Evolutionary conservation across 768 basidiomycete species (phyloP), one percentile per base, ranked within the genome.

Genomic region (Amanita exitialis): DNA sequence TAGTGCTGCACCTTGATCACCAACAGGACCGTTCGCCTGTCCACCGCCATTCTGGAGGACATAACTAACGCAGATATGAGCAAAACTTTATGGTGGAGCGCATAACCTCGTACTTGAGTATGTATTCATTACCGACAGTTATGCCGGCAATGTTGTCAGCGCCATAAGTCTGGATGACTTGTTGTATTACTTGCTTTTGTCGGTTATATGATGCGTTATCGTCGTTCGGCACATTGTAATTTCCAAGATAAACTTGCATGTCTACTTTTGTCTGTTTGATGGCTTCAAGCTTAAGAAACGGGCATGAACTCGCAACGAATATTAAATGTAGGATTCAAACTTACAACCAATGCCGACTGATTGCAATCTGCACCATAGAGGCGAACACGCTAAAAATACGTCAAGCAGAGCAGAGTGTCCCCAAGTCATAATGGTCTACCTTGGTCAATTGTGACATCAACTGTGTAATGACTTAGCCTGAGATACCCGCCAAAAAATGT

Each of bases 41-140:
- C 66, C 62, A 27, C 68, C 73, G 18, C 74, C 73, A 51, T 77
- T 72, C 1, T 58, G 66, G 27, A 61, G 78, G 37, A 90, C 62
- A 55, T 80, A 86, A 62, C 86, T 89, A 54, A 38, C 32, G 15
- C 6, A 30, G 20, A 28, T 25, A 42, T 43, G 56, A 52, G 49
- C 39, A 41, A 23, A 8, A 12, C 38, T 25, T 23, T 9, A 20
- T 13, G 21, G 23, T 32, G 7, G 41, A 1, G 18, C 36, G 37
- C n/a, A 39, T 16, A 37, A 6, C 30, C 45, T 68, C 75, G 3
- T 44, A 85, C 81, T 92, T 79, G 44, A 93, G 74, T 61, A 91
- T 88, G 62, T 79, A 90, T 66, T 95, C 92, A 62, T 96, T 95
- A 30, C 95, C 93, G 30, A 96, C 93, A 10, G 86, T 93, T 35